Percentiles rank a stretch among this genome's conserved stretches.
Conservation (phyloP, 2,329 filamentous ascomycete species). For the Periglandula ipomoeae region DNA sequence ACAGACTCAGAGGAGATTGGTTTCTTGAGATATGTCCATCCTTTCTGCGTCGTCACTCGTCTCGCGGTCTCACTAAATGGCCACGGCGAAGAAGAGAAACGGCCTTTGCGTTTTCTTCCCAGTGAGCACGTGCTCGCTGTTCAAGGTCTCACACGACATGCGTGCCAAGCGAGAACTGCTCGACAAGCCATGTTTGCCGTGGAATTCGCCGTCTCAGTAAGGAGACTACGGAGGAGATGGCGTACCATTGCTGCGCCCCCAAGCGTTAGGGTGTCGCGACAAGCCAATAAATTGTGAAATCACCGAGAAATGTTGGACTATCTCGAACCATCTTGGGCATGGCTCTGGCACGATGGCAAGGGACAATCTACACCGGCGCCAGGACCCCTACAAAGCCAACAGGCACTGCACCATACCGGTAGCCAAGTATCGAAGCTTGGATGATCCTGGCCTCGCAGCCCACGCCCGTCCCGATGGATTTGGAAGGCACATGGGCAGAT, state of each 20-base stretch:
- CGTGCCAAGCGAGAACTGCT: neutral
- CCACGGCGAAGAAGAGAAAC: neutral
- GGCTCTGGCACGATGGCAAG: too few species aligned
- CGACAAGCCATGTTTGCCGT: neutral
- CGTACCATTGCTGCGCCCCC: too few species aligned
- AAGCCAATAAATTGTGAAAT: too few species aligned
- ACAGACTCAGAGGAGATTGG: neutral
- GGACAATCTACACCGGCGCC: conserved; percentile 2
- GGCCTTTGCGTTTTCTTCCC: neutral
- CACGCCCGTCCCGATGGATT: conserved; percentile 1
- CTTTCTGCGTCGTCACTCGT: neutral
- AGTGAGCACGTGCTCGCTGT: conserved; percentile 9
- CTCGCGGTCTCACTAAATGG: neutral
- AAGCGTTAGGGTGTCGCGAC: too few species aligned
- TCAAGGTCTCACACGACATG: conserved; percentile 5
- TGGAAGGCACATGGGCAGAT: conserved; percentile 23
- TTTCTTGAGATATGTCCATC: neutral
- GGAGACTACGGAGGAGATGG: too few species aligned
- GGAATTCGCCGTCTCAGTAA: too few species aligned
- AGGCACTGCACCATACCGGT: neutral
- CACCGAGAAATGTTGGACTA: too few species aligned
- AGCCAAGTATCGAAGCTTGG: neutral
- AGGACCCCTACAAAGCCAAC: neutral
- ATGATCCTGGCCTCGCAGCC: neutral
- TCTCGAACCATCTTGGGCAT: too few species aligned